A percentile compares a stretch with the other conserved stretches of the same genome.
Conservation (phyloP, 164 flowering plant species). For the Vitis rotundifolia region DNA sequence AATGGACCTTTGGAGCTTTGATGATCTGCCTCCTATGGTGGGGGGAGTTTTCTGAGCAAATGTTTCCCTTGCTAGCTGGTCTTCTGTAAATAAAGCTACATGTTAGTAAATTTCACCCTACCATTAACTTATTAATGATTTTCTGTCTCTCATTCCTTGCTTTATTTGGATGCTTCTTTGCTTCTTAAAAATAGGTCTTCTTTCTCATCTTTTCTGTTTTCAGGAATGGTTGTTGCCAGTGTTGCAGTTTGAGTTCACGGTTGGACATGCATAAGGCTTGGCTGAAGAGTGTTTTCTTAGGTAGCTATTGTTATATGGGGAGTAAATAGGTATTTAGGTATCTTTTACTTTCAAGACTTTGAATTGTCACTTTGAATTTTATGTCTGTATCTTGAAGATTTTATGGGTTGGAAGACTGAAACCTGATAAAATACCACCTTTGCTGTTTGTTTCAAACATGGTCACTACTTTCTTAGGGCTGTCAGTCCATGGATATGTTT, state of each 20-base stretch:
- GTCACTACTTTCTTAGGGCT: neutral
- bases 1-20: constrained; percentile 86
- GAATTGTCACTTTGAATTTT: constrained; percentile 4
- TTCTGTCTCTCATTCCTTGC: neutral
- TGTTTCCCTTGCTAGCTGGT: constrained; percentile 13
- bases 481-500: neutral
- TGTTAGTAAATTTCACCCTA: constrained; percentile 37
- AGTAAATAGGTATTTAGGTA: constrained; percentile 28
- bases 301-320: constrained; percentile 13
- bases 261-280: constrained; percentile 21
- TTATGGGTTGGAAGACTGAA: constrained; percentile 21
- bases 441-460: neutral
- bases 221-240: constrained; percentile 31
- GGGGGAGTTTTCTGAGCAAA: constrained; percentile 54
- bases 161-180: neutral
- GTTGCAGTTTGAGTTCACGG: constrained; percentile 11
- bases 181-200: neutral
- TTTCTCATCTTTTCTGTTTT: constrained; percentile 8
- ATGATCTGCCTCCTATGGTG: constrained; percentile 49
- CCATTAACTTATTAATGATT: neutral
- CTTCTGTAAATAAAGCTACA: constrained; percentile 58
- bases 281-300: constrained; percentile 7
- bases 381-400: constrained; percentile 13
- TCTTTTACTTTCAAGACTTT: constrained; percentile 8
- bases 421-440: constrained; percentile 10